Conservation (phyloP, 768 basidiomycete species). For the Kwoniella dendrophila region DNA sequence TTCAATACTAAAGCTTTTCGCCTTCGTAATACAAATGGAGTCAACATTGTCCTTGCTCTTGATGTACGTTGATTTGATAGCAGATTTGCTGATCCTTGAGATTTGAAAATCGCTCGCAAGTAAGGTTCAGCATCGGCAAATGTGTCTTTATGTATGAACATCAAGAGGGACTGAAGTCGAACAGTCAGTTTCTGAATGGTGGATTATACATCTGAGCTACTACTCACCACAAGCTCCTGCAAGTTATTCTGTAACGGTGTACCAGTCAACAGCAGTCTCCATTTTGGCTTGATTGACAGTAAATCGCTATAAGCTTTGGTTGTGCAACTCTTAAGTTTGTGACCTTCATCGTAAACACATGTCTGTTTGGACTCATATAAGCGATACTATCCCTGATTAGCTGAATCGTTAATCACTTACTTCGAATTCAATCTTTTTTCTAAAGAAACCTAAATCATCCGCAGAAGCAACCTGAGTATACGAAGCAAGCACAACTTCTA, state of each 20-base stretch:
- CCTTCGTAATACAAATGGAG: conserved; percentile 94
- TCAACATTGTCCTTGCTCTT: conserved; percentile 98
- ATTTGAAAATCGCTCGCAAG: conserved; percentile 93
- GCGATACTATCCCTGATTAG: neutral
- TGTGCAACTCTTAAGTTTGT: conserved; percentile 94
- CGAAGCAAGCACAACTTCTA: conserved; percentile 94
- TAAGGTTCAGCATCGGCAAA: conserved; percentile 75
- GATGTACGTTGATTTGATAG: conserved; percentile 91
- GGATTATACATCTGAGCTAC: neutral
- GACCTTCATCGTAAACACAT: conserved; percentile 95
- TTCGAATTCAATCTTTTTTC: conserved; percentile 81
- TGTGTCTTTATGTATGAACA: conserved; percentile 92
- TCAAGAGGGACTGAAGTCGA: conserved; percentile 97
- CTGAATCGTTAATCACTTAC: conserved; percentile 61
- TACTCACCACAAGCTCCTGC: conserved; percentile 60
- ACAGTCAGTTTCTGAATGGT: no score
- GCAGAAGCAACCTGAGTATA: conserved; percentile 89
- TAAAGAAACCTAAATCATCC: conserved; percentile 88
- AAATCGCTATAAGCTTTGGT: conserved; percentile 93
- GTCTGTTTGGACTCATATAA: conserved; percentile 63
- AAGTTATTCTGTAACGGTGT: conserved; percentile 77
- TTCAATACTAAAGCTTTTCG: conserved; percentile 92
- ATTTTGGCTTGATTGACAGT: conserved; percentile 78
- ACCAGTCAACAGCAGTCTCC: conserved; percentile 90
- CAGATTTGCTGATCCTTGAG: conserved; percentile 79